Percentiles rank a stretch among this genome's conserved stretches.
Evolutionary conservation across 352 stramenopile species (phyloP).

Genomic region (Thalassiosira hispida): DNA sequence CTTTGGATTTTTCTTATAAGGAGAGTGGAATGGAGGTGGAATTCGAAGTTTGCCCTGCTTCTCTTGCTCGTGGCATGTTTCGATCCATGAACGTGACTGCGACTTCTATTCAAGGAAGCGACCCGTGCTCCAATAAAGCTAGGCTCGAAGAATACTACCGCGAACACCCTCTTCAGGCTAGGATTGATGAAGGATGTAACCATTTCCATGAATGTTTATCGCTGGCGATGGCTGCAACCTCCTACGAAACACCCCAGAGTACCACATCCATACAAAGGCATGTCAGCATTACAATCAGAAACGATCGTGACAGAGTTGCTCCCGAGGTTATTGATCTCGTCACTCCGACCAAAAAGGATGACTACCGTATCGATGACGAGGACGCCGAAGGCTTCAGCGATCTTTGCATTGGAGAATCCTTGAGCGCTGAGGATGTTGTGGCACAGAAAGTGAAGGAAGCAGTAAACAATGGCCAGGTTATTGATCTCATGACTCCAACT

Average conservation of each 20-base stretch:
- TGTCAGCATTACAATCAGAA: too few relatives aligned
- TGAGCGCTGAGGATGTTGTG: background rate
- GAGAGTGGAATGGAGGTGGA: background rate
- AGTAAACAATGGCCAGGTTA: background rate
- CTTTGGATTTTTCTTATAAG: background rate
- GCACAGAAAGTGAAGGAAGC: background rate
- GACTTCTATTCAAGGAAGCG: too few relatives aligned
- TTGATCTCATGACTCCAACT: background rate
- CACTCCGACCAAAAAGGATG: background rate
- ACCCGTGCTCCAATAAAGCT: too few relatives aligned
- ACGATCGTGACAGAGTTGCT: background rate
- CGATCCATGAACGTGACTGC: background rate
- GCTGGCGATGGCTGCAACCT: too few relatives aligned
- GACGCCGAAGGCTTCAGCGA: background rate
- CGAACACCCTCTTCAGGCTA: too few relatives aligned
- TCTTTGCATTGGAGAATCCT: slow-evolving; percentile 5
- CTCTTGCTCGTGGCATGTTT: background rate
- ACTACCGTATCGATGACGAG: background rate
- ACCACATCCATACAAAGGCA: too few relatives aligned
- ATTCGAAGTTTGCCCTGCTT: background rate
- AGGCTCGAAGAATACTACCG: too few relatives aligned
- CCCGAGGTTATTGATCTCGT: background rate
- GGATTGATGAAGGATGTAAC: too few relatives aligned
- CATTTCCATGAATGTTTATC: too few relatives aligned
- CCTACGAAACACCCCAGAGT: too few relatives aligned